These are phyloP conservation scores for Penicillium palitans DNA, from an alignment of 2,329 filamentous ascomycete genomes.

Conservation along the genomic window DNA sequence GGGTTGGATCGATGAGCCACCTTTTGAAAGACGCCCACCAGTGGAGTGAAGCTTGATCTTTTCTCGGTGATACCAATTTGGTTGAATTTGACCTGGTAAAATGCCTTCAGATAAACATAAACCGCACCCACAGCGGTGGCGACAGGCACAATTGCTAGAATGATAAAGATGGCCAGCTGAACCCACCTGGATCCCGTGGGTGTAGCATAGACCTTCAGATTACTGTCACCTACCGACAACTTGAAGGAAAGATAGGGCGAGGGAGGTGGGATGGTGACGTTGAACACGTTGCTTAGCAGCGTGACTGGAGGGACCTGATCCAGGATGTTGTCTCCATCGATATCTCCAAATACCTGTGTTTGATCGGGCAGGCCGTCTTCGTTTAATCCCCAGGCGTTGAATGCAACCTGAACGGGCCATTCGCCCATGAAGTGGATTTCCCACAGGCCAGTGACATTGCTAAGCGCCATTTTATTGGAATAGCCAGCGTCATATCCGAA, in stretches of 20 bases:
- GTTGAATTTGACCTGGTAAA: constrained; percentile 66
- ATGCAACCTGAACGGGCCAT: constrained; percentile 62
- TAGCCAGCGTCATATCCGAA: constrained; percentile 65
- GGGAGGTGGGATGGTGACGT: constrained; percentile 57
- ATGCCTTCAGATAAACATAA: constrained; percentile 60
- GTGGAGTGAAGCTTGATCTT: constrained; percentile 43
- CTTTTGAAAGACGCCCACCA: constrained; percentile 18
- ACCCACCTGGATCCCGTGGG: constrained; percentile 51
- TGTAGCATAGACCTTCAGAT: constrained; percentile 48
- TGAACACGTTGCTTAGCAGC: constrained; percentile 56
- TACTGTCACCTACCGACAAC: constrained; percentile 57
- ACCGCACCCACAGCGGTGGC: constrained; percentile 52
- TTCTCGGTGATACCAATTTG: constrained; percentile 56
- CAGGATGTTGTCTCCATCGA: constrained; percentile 59
- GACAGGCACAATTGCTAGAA: constrained; percentile 57
- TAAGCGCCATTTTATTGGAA: constrained; percentile 53
- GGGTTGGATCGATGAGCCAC: constrained; percentile 2
- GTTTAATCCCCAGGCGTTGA: constrained; percentile 68
- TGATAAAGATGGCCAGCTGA: constrained; percentile 56
- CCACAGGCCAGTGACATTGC: constrained; percentile 53
- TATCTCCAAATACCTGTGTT: constrained; percentile 59
- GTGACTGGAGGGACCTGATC: constrained; percentile 63
- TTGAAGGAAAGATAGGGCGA: constrained; percentile 57
- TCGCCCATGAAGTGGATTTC: constrained; percentile 61
- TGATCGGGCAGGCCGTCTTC: constrained; percentile 62